These are phyloP conservation scores for Cyberlindnera suaveolens DNA, from an alignment of 805 yeast genomes.

Conservation along the genomic window DNA sequence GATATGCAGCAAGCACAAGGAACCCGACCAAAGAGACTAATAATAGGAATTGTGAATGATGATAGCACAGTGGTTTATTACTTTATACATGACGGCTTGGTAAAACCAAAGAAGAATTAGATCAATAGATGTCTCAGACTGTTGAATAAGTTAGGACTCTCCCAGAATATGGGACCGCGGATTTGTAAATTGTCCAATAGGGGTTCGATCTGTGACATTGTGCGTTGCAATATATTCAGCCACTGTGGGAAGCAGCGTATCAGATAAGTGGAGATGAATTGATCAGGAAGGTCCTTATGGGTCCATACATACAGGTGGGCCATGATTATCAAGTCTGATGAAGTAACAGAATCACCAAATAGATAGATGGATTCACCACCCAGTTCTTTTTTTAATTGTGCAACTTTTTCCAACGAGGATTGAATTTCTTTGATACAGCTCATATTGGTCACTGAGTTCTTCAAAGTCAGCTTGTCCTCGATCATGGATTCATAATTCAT, in stretches of 20 bases:
- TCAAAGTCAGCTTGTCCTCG: constrained; percentile 20
- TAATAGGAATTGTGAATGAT: constrained; percentile 50
- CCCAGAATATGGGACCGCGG: constrained; percentile 17
- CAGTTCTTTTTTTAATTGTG: constrained; percentile 12
- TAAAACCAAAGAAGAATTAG: constrained; percentile 55
- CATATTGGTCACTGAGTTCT: constrained; percentile 24
- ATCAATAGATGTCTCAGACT: constrained; percentile 8
- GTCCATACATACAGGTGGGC: constrained; percentile 32
- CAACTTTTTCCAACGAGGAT: constrained; percentile 6
- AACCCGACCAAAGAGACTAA: constrained; percentile 37
- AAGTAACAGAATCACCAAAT: constrained; percentile 10
- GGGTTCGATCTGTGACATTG: constrained; percentile 7
- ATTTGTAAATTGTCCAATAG: constrained; percentile 9
- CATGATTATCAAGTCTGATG: constrained; percentile 31
- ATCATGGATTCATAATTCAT: constrained; percentile 53
- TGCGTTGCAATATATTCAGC: constrained; percentile 9
- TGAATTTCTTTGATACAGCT: constrained; percentile 18
- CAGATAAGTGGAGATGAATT: constrained; percentile 29
- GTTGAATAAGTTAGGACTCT: constrained; percentile 21
- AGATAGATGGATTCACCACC: not conserved
- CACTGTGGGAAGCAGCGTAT: constrained; percentile 22
- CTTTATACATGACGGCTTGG: constrained; percentile 58
- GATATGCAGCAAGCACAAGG: constrained; percentile 13
- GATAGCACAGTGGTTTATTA: constrained; percentile 74
- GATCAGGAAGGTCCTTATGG: constrained; percentile 32